Evolutionary conservation across 768 basidiomycete species (phyloP).

Genomic region (Rhodocollybia butyracea): DNA sequence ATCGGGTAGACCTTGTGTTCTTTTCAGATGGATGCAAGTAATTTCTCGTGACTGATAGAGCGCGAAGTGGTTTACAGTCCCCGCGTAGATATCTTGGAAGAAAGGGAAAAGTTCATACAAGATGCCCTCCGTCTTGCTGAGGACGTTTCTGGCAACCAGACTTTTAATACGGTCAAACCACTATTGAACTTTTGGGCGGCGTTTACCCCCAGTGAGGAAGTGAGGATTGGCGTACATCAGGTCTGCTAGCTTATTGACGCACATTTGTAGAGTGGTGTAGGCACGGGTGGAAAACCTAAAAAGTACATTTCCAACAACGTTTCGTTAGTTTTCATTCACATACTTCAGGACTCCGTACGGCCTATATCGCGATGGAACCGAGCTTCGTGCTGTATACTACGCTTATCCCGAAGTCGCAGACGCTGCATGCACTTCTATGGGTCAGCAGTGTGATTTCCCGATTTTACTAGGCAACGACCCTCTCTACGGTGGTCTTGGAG

Average conservation of each 20-base stretch:
- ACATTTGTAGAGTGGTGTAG: constrained; percentile 56
- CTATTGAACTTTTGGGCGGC: constrained; percentile 82
- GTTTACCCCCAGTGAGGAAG: constrained; percentile 73
- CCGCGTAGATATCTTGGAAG: constrained; percentile 47
- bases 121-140: constrained; percentile 65
- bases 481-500: constrained; percentile 74
- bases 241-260: not conserved
- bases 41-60: too few relatives aligned
- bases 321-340: not conserved
- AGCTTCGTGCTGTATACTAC: constrained; percentile 72
- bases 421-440: constrained; percentile 65
- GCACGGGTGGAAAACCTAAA: constrained; percentile 63
- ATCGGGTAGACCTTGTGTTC: constrained; percentile 74
- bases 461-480: constrained; percentile 79
- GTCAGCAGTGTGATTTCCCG: constrained; percentile 68
- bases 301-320: constrained; percentile 39
- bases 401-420: constrained; percentile 62
- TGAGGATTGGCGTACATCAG: constrained; percentile 16
- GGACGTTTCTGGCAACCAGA: constrained; percentile 71
- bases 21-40: constrained; percentile 75
- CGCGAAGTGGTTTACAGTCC: too few relatives aligned
- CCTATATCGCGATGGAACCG: constrained; percentile 74
- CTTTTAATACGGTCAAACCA: constrained; percentile 72
- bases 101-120: constrained; percentile 59
- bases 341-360: constrained; percentile 64